phyloP scores from a whole-genome alignment of 2,329 filamentous ascomycete genomes.

The Leptographium flavum region DNA sequence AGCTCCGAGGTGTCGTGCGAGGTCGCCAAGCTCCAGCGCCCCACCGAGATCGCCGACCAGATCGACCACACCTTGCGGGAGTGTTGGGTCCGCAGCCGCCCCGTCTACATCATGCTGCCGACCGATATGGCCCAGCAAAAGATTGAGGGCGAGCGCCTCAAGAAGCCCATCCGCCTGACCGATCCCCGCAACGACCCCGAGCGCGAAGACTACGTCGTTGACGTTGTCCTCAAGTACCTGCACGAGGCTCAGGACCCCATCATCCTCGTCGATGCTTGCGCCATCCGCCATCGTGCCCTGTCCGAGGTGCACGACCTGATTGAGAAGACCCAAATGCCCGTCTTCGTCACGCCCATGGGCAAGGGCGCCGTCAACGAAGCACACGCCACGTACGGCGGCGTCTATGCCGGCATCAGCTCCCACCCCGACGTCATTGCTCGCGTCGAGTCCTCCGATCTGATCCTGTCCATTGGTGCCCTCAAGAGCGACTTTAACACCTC shows the following conservation, averaged over 20 bases:
- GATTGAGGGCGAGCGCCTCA: slow-evolving; percentile 57
- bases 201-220: slow-evolving; percentile 70
- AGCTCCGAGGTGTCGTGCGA: slow-evolving; percentile 56
- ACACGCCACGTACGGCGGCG: slow-evolving; percentile 62
- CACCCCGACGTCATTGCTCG: slow-evolving; percentile 47
- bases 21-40: slow-evolving; percentile 55
- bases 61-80: slow-evolving; percentile 67
- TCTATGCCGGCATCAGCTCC: slow-evolving; percentile 71
- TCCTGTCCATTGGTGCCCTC: slow-evolving; percentile 53
- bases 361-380: slow-evolving; percentile 73
- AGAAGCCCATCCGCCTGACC: slow-evolving; percentile 53
- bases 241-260: slow-evolving; percentile 53
- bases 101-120: slow-evolving; percentile 73
- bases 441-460: slow-evolving; percentile 55
- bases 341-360: slow-evolving; percentile 83
- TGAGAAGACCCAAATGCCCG: slow-evolving; percentile 58
- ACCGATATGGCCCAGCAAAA: slow-evolving; percentile 68
- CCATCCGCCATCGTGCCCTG: slow-evolving; percentile 60
- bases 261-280: slow-evolving; percentile 71
- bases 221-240: slow-evolving; percentile 61
- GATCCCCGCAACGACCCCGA: slow-evolving; percentile 52
- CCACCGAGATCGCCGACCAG: slow-evolving; percentile 53
- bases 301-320: slow-evolving; percentile 60
- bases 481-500: slow-evolving; percentile 71
- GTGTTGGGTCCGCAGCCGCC: slow-evolving; percentile 60